Conservation (phyloP, 371 early-diverging fungal genomes). For the Apophysomyces variabilis region DNA sequence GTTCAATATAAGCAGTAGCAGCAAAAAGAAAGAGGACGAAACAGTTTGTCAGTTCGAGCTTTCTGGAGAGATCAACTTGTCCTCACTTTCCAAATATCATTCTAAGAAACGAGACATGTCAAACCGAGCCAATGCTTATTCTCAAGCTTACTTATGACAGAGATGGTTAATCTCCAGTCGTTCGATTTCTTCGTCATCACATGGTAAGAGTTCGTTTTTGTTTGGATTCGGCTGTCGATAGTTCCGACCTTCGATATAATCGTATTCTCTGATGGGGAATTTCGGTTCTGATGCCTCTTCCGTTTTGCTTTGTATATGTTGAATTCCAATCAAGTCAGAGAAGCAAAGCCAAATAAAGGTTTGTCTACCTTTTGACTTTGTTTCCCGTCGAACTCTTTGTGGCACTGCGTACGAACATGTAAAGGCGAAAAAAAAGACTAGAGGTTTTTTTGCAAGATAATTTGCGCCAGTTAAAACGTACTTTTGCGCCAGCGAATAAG, state of each 20-base stretch:
- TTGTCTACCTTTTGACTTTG: constrained; percentile 6
- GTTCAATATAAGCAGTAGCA: background rate
- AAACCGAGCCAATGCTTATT: background rate
- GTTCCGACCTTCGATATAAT: constrained; percentile 41
- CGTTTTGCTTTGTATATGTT: background rate
- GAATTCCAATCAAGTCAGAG: background rate
- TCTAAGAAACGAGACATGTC: constrained; percentile 2
- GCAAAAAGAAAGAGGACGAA: background rate
- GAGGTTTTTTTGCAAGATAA: background rate
- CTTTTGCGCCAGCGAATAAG: too few relatives aligned
- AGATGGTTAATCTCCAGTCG: constrained; percentile 41
- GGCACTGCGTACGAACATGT: constrained; percentile 11
- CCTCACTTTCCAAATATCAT: constrained; percentile 20
- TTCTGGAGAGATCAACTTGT: background rate
- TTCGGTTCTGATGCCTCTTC: constrained; percentile 29
- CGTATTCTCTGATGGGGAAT: constrained; percentile 36
- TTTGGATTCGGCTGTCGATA: constrained; percentile 24
- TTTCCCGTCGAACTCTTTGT: constrained; percentile 8
- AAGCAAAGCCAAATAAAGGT: background rate
- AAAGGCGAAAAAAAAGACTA: background rate
- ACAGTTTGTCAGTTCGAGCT: background rate
- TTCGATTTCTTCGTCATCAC: constrained; percentile 54
- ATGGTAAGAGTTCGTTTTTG: constrained; percentile 38
- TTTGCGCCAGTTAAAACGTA: too few relatives aligned
- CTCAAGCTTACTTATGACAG: constrained; percentile 29